phyloP scores from a whole-genome alignment of 2,329 filamentous ascomycete genomes.

The Aspergillus novoparasiticus region DNA sequence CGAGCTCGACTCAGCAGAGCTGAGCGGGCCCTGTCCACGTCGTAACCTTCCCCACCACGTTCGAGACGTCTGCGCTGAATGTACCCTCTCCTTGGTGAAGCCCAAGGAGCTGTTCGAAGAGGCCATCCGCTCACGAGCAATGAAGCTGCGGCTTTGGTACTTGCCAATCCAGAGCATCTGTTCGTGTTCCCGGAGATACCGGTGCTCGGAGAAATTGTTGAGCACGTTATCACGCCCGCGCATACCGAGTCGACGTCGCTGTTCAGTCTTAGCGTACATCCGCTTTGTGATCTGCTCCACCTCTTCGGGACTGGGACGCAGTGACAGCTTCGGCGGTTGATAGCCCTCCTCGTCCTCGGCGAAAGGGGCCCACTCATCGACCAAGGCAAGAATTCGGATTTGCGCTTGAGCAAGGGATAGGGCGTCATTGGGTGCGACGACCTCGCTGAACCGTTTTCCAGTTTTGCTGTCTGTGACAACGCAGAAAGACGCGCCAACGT shows the following conservation, averaged over 20 bases:
- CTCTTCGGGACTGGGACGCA: conserved; percentile 53
- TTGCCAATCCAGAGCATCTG: conserved; percentile 60
- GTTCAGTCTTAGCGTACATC: conserved; percentile 62
- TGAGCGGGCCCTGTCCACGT: background rate
- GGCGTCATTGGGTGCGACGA: conserved; percentile 67
- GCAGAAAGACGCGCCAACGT: conserved; percentile 45
- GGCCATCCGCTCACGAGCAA: background rate
- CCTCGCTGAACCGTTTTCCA: conserved; percentile 59
- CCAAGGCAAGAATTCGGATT: conserved; percentile 62
- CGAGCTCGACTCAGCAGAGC: background rate
- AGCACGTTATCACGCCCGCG: conserved; percentile 61
- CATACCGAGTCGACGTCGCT: conserved; percentile 61
- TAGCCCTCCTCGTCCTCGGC: conserved; percentile 51
- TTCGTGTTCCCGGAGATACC: conserved; percentile 64
- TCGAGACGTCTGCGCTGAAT: background rate
- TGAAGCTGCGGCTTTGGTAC: conserved; percentile 10
- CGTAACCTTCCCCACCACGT: background rate
- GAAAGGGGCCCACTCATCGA: conserved; percentile 63
- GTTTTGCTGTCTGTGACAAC: conserved; percentile 47
- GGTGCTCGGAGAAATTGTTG: conserved; percentile 60
- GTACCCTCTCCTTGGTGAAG: background rate
- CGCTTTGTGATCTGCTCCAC: conserved; percentile 57
- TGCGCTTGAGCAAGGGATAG: conserved; percentile 63
- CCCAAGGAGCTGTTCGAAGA: background rate
- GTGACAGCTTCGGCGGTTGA: conserved; percentile 47